These are phyloP conservation scores for Dothistroma pini DNA, from an alignment of 2,329 filamentous ascomycete genomes.

Conservation along the genomic window DNA sequence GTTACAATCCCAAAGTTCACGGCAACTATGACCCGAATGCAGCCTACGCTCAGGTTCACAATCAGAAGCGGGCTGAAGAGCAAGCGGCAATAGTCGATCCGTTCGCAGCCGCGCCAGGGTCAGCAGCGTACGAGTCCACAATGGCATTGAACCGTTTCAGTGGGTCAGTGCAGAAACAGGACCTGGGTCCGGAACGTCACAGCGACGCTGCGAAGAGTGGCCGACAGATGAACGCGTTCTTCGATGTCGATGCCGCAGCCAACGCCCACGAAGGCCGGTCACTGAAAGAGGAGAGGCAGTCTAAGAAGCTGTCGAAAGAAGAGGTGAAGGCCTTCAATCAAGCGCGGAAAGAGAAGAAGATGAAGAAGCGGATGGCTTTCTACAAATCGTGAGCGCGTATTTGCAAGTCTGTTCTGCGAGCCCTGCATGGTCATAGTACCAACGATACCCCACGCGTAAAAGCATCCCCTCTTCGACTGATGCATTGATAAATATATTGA, in stretches of 20 bases:
- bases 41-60: conserved; percentile 67
- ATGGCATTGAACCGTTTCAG: conserved; percentile 90
- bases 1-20: conserved; percentile 95
- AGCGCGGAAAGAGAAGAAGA: conserved; percentile 83
- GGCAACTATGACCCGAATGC: conserved; percentile 94
- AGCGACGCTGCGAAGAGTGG: conserved; percentile 82
- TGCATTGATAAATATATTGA: not conserved
- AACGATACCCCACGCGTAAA: not conserved
- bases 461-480: not conserved
- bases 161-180: conserved; percentile 70
- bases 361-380: conserved; percentile 92
- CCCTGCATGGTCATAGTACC: not conserved
- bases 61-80: conserved; percentile 34
- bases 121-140: conserved; percentile 57
- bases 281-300: conserved; percentile 82
- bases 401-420: not conserved
- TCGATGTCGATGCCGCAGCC: conserved; percentile 88
- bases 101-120: conserved; percentile 33
- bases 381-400: conserved; percentile 65
- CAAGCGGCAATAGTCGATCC: conserved; percentile 26
- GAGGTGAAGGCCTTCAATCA: conserved; percentile 91
- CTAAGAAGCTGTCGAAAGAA: conserved; percentile 77
- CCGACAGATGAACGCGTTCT: conserved; percentile 89
- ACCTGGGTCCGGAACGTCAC: conserved; percentile 69
- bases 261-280: conserved; percentile 88